Evolutionary conservation across 164 flowering plant species (phyloP).

Genomic region (Vitis rupestris): DNA sequence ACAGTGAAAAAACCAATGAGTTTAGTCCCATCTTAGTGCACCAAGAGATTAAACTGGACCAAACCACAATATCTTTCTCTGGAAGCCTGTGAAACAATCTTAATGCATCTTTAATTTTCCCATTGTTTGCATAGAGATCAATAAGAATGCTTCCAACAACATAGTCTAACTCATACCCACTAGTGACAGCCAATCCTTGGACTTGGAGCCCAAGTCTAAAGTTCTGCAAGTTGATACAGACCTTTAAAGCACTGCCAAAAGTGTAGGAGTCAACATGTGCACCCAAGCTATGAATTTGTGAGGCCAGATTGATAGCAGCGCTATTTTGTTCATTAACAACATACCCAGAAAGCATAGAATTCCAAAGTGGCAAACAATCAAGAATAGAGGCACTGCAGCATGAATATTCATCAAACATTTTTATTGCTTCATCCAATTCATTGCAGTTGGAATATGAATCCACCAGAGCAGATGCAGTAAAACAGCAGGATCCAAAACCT

Average conservation of each 20-base stretch:
- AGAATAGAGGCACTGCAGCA: not conserved
- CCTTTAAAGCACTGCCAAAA: conserved; percentile 25
- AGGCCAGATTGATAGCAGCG: conserved; percentile 18
- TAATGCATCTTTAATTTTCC: conserved; percentile 19
- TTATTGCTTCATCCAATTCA: conserved; percentile 15
- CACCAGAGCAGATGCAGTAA: conserved; percentile 26
- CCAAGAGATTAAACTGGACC: conserved; percentile 29
- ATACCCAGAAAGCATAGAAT: conserved; percentile 36
- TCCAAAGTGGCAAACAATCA: conserved; percentile 23
- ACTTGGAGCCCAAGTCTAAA: conserved; percentile 29
- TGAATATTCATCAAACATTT: conserved; percentile 15
- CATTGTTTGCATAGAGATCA: conserved; percentile 26
- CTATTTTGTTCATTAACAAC: conserved; percentile 13
- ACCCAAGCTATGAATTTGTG: conserved; percentile 20
- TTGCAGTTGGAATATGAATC: conserved; percentile 31
- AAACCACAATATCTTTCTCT: conserved; percentile 25
- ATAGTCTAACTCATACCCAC: conserved; percentile 27
- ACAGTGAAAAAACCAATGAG: conserved; percentile 18
- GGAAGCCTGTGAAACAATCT: conserved; percentile 24
- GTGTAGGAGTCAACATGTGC: conserved; percentile 23
- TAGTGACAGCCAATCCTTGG: conserved; percentile 28
- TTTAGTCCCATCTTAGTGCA: conserved; percentile 16
- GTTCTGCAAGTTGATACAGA: conserved; percentile 25
- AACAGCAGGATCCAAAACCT: conserved; percentile 25
- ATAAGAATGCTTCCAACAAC: conserved; percentile 31